Evolutionary conservation across 1,284 basidiomycete genomes (phyloP).

Genomic region (Puccinia novopanici): DNA sequence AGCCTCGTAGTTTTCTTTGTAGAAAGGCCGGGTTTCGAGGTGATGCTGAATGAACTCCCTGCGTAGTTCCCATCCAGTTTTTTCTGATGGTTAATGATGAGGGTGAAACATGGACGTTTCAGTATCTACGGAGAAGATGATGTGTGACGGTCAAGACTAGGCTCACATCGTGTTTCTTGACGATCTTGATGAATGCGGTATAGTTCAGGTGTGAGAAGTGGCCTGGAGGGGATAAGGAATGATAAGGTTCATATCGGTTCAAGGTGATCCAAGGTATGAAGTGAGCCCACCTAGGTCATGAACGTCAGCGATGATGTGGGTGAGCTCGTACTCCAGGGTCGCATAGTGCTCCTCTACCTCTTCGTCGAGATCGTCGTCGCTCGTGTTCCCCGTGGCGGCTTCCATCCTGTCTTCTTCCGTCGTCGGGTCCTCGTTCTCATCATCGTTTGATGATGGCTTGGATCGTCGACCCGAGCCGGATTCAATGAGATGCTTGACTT

Average conservation of each 20-base stretch:
- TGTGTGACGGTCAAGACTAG: constrained; percentile 8
- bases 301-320: constrained; percentile 92
- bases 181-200: constrained; percentile 96
- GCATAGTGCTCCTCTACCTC: constrained; percentile 84
- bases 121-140: constrained; percentile 1
- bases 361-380: constrained; percentile 62
- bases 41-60: constrained; percentile 78
- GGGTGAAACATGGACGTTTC: background rate
- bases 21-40: constrained; percentile 91
- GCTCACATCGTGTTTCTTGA: constrained; percentile 87
- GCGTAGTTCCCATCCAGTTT: constrained; percentile 66
- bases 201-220: constrained; percentile 63
- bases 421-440: constrained; percentile 53
- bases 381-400: constrained; percentile 61
- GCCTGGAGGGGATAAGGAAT: constrained; percentile 44
- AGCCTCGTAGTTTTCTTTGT: constrained; percentile 74
- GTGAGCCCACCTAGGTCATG: constrained; percentile 89
- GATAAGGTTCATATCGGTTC: background rate
- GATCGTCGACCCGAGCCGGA: constrained; percentile 57
- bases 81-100: constrained; percentile 60
- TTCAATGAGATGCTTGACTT: constrained; percentile 74
- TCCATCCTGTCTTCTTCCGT: constrained; percentile 12
- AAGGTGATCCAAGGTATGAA: background rate
- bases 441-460: constrained; percentile 57
- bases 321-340: constrained; percentile 89